Evolutionary conservation across 2,329 filamentous ascomycete species (phyloP), one percentile per base, ranked within the genome.

Genomic region (Colletotrichum spinosum): DNA sequence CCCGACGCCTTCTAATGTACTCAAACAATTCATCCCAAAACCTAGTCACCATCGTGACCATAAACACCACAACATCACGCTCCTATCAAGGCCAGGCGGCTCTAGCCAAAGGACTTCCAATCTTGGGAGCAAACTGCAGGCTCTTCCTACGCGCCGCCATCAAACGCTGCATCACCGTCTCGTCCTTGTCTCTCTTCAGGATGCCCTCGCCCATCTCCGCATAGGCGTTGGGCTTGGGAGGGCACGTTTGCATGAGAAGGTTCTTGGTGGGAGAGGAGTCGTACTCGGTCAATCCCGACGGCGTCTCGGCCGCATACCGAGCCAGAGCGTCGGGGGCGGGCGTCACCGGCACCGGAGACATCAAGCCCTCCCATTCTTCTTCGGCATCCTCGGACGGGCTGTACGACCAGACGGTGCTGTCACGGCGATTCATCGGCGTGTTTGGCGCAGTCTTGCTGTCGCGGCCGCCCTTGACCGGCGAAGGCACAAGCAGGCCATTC

Each of bases 101-200:
- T 71, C 82, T 87, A 34, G 87, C 84, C 70, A 94, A 78, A 2
- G 92, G 92, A 75, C 92, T 94, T 15, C 86, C 89, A 63, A 93
- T 80, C 78, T 91, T 91, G 37, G 92, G 92, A 38, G 90, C 90
- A 80, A 90, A 93, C 73, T 92, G 90, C 76, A 93, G 75, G 73
- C 90, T 95, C 85, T 92, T 93, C 67, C 92, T 84, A 67, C 91
- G 83, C 1, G 91, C 91, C 10, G 90, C 88, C 83, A 92, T 88
- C 67, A 94, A 79, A 52, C 88, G 83, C 77, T 87, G 83, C 67
- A 88, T 79, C 60, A 91, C 81, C 17, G 80, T 80, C 71, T 86
- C 80, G 71, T 89, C 84, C 76, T 86, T 86, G 55, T 85, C 80
- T 54, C 76, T 77, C 60, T 76, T 77, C 60, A 88, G 72, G 5